Evolutionary conservation across 306 rosid species (phyloP).

Genomic region (Dryas drummondii): DNA sequence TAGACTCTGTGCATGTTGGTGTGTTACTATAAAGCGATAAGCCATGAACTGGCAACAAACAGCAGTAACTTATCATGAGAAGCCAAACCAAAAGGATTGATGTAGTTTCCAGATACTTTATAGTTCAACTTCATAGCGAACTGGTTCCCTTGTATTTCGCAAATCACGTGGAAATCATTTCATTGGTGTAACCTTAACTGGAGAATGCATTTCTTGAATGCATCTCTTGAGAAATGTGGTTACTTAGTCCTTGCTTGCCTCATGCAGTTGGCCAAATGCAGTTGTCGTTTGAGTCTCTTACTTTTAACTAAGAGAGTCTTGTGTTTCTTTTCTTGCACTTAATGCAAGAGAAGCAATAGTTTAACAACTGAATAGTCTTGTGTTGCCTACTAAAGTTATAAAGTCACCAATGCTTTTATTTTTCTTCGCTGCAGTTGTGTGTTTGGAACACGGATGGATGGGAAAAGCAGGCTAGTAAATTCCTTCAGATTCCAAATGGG

Average conservation of each 20-base stretch:
- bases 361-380: neutral
- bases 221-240: neutral
- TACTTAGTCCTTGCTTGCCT: neutral
- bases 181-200: neutral
- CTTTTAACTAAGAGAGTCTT: neutral
- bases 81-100: conserved; percentile 2
- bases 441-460: conserved; percentile 98
- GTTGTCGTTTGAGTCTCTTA: neutral
- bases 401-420: conserved; percentile 11
- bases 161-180: neutral
- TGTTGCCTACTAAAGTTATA: neutral
- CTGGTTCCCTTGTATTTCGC: conserved; percentile 4
- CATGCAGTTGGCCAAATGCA: neutral
- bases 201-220: conserved; percentile 6
- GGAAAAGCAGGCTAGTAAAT: conserved; percentile 80
- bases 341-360: neutral
- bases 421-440: conserved; percentile 64
- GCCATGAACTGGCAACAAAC: conserved; percentile 11
- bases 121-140: neutral
- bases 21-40: neutral
- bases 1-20: neutral
- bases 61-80: neutral
- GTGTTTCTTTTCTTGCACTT: neutral
- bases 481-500: conserved; percentile 70
- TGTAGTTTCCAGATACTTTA: conserved; percentile 1